Conservation (phyloP, 768 basidiomycete species). For the Hortiboletus campestris region DNA sequence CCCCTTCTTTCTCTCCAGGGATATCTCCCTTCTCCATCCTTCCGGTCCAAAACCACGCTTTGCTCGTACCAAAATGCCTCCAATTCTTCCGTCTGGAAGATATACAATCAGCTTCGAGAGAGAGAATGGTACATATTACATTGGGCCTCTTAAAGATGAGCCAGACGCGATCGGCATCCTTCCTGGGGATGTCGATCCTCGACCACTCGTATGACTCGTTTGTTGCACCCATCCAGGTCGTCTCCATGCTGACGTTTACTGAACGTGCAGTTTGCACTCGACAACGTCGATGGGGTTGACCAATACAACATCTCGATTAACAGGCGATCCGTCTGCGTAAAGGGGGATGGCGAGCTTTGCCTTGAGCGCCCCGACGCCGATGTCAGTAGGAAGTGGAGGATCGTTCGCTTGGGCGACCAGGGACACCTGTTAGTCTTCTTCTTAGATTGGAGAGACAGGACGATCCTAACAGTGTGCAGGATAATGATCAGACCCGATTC, state of each 20-base stretch:
- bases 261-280: neutral
- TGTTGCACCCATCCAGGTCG: neutral
- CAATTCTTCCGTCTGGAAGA: neutral
- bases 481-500: neutral
- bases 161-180: neutral
- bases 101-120: neutral
- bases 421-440: neutral
- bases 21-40: neutral
- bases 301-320: neutral
- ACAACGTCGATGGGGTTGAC: neutral
- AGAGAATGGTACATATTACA: neutral
- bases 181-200: neutral
- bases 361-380: neutral
- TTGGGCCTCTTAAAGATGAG: neutral
- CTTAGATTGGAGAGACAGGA: too few species aligned
- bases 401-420: neutral
- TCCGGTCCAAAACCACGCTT: neutral
- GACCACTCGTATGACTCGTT: neutral
- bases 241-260: neutral
- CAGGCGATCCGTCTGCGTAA: neutral
- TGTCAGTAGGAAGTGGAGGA: neutral
- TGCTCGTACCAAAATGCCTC: neutral
- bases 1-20: neutral
- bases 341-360: neutral
- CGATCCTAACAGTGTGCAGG: neutral